Evolutionary conservation across 345 rosid species (phyloP).

Genomic region (Pugionium dolabratum): DNA sequence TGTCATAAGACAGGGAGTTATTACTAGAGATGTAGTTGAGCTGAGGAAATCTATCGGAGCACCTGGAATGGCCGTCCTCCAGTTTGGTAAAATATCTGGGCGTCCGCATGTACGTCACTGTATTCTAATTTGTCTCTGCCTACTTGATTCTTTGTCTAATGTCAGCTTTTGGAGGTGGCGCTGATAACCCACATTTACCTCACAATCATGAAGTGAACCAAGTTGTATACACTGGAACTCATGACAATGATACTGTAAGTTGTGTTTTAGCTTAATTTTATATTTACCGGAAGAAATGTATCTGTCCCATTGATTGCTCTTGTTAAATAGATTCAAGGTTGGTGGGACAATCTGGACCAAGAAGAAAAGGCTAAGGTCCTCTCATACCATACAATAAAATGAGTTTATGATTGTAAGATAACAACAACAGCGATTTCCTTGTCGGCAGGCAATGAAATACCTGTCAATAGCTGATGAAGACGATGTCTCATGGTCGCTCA

Average conservation of each 20-base stretch:
- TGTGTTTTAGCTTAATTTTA: not conserved
- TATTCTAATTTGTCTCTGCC: not conserved
- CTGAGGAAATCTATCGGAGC: conserved; percentile 87
- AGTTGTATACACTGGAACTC: conserved; percentile 98
- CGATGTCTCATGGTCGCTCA: conserved; percentile 64
- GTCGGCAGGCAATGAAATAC: conserved; percentile 64
- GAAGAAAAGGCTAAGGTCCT: conserved; percentile 66
- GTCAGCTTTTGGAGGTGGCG: conserved; percentile 80
- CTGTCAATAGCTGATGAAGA: conserved; percentile 57
- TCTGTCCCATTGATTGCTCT: conserved; percentile 3
- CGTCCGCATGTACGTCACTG: conserved; percentile 9
- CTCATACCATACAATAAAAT: conserved; percentile 1
- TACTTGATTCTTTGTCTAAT: not conserved
- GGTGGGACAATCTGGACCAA: conserved; percentile 72
- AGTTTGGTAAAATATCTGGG: conserved; percentile 62
- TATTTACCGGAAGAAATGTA: not conserved
- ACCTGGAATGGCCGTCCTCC: conserved; percentile 99
- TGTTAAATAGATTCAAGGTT: conserved; percentile 62
- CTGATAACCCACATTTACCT: conserved; percentile 88
- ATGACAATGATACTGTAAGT: conserved; percentile 90
- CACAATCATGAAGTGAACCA: conserved; percentile 90
- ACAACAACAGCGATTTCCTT: not conserved
- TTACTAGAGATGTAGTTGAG: conserved; percentile 85
- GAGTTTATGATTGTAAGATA: conserved; percentile 8
- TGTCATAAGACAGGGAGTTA: conserved; percentile 68